These are phyloP conservation scores for Jamesozyma lodderae DNA, from an alignment of 805 yeast genomes.

Conservation along the genomic window DNA sequence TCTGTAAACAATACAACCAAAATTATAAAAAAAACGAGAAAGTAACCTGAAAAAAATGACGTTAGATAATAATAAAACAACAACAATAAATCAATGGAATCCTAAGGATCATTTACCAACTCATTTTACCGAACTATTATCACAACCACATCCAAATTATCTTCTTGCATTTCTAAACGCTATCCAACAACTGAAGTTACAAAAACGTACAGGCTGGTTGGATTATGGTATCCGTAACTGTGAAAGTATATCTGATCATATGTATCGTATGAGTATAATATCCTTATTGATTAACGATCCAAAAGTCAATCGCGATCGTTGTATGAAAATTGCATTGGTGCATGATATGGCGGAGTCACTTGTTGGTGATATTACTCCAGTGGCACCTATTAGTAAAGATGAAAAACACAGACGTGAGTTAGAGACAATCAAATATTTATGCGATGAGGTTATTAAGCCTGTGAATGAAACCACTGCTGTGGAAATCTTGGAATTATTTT, in stretches of 20 bases:
- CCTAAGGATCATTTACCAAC: conserved; percentile 38
- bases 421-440: conserved; percentile 58
- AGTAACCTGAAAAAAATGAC: neutral
- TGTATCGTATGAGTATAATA: conserved; percentile 87
- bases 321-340: conserved; percentile 77
- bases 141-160: conserved; percentile 33
- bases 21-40: no score
- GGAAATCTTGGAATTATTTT: conserved; percentile 67
- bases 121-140: conserved; percentile 26
- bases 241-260: conserved; percentile 82
- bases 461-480: conserved; percentile 54
- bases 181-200: conserved; percentile 62
- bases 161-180: conserved; percentile 52
- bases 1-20: no score
- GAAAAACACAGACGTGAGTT: conserved; percentile 83
- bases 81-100: no score
- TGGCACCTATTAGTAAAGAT: conserved; percentile 57
- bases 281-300: conserved; percentile 53
- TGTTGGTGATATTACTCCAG: conserved; percentile 92
- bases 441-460: conserved; percentile 48
- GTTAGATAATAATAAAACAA: no score
- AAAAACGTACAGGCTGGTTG: conserved; percentile 90
- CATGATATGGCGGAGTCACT: conserved; percentile 93
- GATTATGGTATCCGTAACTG: conserved; percentile 42
- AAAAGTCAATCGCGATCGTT: conserved; percentile 52